phyloP scores from a whole-genome alignment of 768 basidiomycete species.

The Boletus sp. region DNA sequence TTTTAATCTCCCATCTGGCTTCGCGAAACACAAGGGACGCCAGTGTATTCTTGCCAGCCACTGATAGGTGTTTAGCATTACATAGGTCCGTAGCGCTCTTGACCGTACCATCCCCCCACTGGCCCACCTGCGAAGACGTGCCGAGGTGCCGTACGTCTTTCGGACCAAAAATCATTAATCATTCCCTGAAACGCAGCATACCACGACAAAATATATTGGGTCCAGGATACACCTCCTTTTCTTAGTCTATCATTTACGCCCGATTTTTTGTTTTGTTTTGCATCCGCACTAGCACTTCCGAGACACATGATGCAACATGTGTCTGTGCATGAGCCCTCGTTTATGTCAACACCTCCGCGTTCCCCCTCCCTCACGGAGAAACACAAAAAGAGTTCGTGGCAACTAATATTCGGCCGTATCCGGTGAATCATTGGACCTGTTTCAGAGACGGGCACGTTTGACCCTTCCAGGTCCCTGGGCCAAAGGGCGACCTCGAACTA shows the following conservation, averaged over 20 bases:
- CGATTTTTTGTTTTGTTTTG: neutral
- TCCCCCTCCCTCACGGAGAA: neutral
- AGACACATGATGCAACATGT: neutral
- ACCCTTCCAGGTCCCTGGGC: too few species aligned
- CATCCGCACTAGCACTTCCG: neutral
- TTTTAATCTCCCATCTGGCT: constrained; percentile 1
- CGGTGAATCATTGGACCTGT: neutral
- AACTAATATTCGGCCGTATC: neutral
- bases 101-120: too few species aligned
- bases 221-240: neutral
- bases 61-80: too few species aligned
- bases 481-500: neutral
- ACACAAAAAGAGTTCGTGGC: neutral
- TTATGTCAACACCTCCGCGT: neutral
- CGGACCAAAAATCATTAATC: constrained; percentile 1
- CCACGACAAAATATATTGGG: neutral
- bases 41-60: neutral
- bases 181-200: neutral
- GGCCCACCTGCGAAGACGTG: neutral
- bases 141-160: neutral
- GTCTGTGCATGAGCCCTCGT: neutral
- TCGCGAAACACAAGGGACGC: neutral
- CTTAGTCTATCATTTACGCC: neutral
- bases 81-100: too few species aligned
- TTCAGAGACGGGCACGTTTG: neutral